phyloP scores from a whole-genome alignment of 345 rosid species.

The Camelina hispida region DNA sequence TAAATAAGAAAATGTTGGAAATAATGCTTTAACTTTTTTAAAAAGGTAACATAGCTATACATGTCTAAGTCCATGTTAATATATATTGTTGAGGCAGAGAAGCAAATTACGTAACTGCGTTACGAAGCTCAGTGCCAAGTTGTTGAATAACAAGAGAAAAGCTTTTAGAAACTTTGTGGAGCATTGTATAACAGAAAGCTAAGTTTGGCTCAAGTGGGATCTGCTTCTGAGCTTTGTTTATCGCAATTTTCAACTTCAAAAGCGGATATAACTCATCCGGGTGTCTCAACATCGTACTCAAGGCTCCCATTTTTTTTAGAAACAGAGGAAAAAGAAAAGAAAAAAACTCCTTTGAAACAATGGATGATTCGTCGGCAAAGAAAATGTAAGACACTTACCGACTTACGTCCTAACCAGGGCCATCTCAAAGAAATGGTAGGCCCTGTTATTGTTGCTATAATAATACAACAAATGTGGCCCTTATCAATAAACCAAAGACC shows the following conservation, averaged over 20 bases:
- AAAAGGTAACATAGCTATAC: background rate
- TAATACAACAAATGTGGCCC: background rate
- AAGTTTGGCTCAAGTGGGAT: constrained; percentile 81
- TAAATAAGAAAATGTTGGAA: background rate
- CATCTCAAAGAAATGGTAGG: background rate
- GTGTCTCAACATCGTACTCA: constrained; percentile 62
- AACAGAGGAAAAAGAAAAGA: background rate
- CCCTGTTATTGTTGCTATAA: background rate
- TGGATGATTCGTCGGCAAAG: constrained; percentile 13
- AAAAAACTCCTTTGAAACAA: background rate
- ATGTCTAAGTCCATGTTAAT: too few species aligned
- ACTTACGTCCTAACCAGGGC: background rate
- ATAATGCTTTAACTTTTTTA: background rate
- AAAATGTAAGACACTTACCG: constrained; percentile 6
- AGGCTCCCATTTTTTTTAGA: constrained; percentile 55
- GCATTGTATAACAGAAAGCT: constrained; percentile 79
- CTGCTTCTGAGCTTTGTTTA: constrained; percentile 69
- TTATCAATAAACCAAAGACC: background rate
- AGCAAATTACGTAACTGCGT: constrained; percentile 61
- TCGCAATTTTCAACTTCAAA: constrained; percentile 73
- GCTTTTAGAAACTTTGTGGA: constrained; percentile 82
- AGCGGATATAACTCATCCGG: constrained; percentile 85
- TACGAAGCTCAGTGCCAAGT: constrained; percentile 70
- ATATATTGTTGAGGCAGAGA: too few species aligned
- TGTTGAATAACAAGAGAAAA: constrained; percentile 86